Evolutionary conservation across 768 basidiomycete genomes (phyloP).

Genomic region (Fibroporia radiculosa): DNA sequence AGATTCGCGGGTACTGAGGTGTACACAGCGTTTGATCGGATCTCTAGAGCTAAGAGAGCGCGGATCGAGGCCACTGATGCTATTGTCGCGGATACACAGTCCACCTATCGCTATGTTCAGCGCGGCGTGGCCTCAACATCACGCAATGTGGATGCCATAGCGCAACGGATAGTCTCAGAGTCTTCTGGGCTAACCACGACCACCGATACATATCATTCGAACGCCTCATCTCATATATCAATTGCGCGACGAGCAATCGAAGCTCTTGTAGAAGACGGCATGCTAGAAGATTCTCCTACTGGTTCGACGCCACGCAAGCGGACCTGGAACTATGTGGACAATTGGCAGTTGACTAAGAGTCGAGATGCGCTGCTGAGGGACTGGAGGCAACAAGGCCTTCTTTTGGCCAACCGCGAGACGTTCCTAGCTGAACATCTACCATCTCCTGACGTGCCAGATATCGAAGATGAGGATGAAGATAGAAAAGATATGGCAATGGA

Average conservation of each 20-base stretch:
- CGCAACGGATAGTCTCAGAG: conserved; percentile 41
- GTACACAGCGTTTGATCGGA: conserved; percentile 50
- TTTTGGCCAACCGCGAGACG: conserved; percentile 25
- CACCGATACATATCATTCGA: conserved; percentile 36
- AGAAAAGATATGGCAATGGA: conserved; percentile 8
- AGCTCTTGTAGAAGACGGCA: conserved; percentile 47
- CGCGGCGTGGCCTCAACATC: conserved; percentile 43
- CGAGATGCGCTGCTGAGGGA: conserved; percentile 52
- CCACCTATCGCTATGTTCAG: conserved; percentile 45
- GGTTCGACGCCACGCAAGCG: conserved; percentile 77
- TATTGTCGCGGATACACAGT: conserved; percentile 41
- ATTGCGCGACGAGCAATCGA: conserved; percentile 43
- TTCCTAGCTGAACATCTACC: conserved; percentile 32
- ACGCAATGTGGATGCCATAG: conserved; percentile 36
- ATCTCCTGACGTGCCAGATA: conserved; percentile 24
- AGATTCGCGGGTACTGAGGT: conserved; percentile 2
- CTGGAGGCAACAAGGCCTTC: conserved; percentile 33
- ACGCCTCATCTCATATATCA: conserved; percentile 36
- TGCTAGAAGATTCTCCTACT: conserved; percentile 55
- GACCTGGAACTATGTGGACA: conserved; percentile 56
- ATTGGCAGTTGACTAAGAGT: conserved; percentile 63
- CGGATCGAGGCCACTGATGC: conserved; percentile 51
- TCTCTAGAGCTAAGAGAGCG: conserved; percentile 57
- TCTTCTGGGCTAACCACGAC: conserved; percentile 32
- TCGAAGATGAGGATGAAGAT: conserved; percentile 10